Conservation (phyloP, 352 stramenopile species). For the Thalassiosira mediterranea region DNA sequence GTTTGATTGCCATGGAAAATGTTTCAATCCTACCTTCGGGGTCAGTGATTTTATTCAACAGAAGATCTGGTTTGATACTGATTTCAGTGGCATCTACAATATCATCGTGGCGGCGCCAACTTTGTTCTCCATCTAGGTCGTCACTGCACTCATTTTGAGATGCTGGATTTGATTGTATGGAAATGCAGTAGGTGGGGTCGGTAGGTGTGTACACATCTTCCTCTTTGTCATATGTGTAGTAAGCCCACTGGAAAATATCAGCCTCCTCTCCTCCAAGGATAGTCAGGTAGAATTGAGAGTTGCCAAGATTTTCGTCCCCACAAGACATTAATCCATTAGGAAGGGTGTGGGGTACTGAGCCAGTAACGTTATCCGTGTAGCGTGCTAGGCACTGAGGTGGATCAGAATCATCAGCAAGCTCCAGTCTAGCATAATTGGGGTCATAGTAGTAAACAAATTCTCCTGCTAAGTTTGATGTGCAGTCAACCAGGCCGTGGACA, state of each 20-base stretch:
- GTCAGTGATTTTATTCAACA: constrained; percentile 26
- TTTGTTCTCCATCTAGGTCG: constrained; percentile 9
- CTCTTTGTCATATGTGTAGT: no score
- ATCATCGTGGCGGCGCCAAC: constrained; percentile 11
- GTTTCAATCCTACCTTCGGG: constrained; percentile 7
- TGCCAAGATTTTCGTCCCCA: background rate
- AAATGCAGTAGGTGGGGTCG: constrained; percentile 18
- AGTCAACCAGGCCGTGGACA: background rate
- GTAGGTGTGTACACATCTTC: background rate
- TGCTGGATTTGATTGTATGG: background rate
- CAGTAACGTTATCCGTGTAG: background rate
- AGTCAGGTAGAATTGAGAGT: constrained; percentile 13
- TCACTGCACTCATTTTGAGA: constrained; percentile 12
- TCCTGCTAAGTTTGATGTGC: no score
- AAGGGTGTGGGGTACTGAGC: constrained; percentile 5
- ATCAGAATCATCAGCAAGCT: background rate
- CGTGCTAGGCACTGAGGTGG: constrained; percentile 4
- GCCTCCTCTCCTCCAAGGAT: constrained; percentile 19
- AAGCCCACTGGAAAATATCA: constrained; percentile 33
- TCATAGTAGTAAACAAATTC: constrained; percentile 33
- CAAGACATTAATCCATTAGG: constrained; percentile 21
- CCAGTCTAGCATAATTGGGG: constrained; percentile 10
- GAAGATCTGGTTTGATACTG: constrained; percentile 11
- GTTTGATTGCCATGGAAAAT: background rate
- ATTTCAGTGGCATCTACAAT: constrained; percentile 24